Evolutionary conservation across 495 filamentous ascomycete species (phyloP).

Genomic region (Daldinia concentrica): DNA sequence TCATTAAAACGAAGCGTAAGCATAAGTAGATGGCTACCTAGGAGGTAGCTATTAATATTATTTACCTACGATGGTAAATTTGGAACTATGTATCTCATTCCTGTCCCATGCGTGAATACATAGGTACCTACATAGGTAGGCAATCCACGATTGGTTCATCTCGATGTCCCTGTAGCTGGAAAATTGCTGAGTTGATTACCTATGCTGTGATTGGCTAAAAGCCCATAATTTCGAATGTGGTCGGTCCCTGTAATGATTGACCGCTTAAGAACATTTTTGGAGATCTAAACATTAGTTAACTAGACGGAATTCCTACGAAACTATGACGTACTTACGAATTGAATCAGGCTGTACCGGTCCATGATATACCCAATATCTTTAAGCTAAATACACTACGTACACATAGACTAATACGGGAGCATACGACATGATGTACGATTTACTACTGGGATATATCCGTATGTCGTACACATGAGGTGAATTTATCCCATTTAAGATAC

Average conservation of each 20-base stretch:
- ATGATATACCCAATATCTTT: no score
- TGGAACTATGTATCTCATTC: no score
- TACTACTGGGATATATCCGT: no score
- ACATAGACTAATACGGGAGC: no score
- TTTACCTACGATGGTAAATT: no score
- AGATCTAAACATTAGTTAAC: slow-evolving; percentile 2
- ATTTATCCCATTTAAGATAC: no score
- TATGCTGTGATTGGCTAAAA: slow-evolving; percentile 4
- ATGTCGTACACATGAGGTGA: no score
- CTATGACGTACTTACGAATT: slow-evolving; percentile 21
- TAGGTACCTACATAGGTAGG: background rate
- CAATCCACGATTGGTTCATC: slow-evolving; percentile 12
- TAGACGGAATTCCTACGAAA: slow-evolving; percentile 10
- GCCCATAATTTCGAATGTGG: background rate
- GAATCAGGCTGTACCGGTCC: background rate
- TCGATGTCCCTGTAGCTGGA: background rate
- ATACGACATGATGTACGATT: no score
- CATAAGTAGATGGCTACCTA: no score
- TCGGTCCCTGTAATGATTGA: background rate
- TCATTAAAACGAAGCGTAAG: no score
- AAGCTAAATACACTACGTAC: no score
- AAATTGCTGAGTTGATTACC: background rate
- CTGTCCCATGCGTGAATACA: background rate
- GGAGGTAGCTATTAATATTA: no score
- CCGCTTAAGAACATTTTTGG: background rate